These are phyloP conservation scores for Atkinsonella texensis DNA, from an alignment of 2,329 filamentous ascomycete genomes.

Conservation along the genomic window DNA sequence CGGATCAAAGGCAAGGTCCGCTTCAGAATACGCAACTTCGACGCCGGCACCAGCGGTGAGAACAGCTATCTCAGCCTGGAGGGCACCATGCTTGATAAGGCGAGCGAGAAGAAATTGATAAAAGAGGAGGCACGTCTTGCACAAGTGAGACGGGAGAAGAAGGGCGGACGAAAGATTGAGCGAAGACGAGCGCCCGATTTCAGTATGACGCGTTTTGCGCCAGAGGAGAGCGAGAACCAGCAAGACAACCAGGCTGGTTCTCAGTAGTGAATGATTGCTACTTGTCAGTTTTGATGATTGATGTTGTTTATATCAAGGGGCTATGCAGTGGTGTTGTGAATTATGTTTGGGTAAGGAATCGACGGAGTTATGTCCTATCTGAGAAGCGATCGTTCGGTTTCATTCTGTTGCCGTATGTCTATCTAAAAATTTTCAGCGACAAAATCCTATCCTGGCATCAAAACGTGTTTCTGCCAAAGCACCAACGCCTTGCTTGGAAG, in stretches of 20 bases:
- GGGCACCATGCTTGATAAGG: constrained; percentile 67
- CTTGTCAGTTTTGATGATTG: not conserved
- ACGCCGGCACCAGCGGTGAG: constrained; percentile 62
- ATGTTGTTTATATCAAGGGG: not conserved
- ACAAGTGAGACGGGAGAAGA: constrained; percentile 23
- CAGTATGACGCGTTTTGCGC: constrained; percentile 43
- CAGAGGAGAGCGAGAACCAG: constrained; percentile 27
- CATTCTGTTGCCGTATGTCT: not conserved
- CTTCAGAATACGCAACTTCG: constrained; percentile 77
- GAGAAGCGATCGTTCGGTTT: not conserved
- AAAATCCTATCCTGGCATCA: not conserved
- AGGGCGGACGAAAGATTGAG: constrained; percentile 16
- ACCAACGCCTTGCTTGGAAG: constrained; percentile 2
- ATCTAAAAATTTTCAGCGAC: not conserved
- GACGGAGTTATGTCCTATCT: constrained; percentile 2
- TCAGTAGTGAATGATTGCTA: constrained; percentile 13
- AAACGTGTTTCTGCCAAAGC: not conserved
- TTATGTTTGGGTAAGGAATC: not conserved
- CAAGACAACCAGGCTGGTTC: constrained; percentile 10
- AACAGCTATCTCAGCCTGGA: constrained; percentile 76
- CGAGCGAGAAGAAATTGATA: constrained; percentile 49
- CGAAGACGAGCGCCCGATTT: constrained; percentile 37
- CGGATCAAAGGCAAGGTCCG: constrained; percentile 58
- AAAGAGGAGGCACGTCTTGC: constrained; percentile 32
- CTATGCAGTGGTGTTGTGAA: not conserved